Conservation (phyloP, 257 asterid genomes). For the Scutellaria barbata region DNA sequence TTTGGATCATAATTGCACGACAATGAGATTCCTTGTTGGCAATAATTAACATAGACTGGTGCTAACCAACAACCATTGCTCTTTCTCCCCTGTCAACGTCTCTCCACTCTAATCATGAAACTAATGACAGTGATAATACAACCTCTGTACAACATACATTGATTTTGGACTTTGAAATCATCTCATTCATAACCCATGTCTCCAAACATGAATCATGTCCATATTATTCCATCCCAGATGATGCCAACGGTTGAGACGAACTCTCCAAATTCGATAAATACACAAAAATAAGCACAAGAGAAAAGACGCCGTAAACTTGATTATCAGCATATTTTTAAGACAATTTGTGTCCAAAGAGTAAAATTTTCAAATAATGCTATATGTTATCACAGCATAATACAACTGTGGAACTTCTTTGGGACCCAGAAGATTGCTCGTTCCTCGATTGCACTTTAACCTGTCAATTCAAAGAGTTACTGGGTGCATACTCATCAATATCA, state of each 20-base stretch:
- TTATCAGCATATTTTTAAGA: not conserved
- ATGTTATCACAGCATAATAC: slow-evolving; percentile 31
- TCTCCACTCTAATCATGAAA: slow-evolving; percentile 39
- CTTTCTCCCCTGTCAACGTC: slow-evolving; percentile 48
- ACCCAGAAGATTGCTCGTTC: slow-evolving; percentile 9
- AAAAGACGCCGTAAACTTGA: not conserved
- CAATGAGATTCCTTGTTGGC: slow-evolving; percentile 34
- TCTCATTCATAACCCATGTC: slow-evolving; percentile 2
- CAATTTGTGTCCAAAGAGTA: slow-evolving; percentile 10
- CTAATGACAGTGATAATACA: slow-evolving; percentile 39
- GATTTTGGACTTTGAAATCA: slow-evolving; percentile 35
- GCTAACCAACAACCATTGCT: slow-evolving; percentile 33
- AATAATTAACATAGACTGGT: slow-evolving; percentile 33
- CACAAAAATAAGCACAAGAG: slow-evolving; percentile 6
- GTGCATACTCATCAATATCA: not conserved
- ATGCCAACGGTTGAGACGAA: slow-evolving; percentile 24
- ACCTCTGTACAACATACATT: slow-evolving; percentile 25
- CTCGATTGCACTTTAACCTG: slow-evolving; percentile 25
- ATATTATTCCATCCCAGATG: slow-evolving; percentile 5
- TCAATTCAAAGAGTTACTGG: slow-evolving; percentile 36
- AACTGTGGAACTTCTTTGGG: slow-evolving; percentile 28
- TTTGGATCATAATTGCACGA: slow-evolving; percentile 45
- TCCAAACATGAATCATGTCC: slow-evolving; percentile 38
- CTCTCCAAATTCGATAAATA: slow-evolving; percentile 9
- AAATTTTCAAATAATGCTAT: not conserved